Conservation (phyloP, 1,284 basidiomycete species). For the Rhodotorula glutinis region DNA sequence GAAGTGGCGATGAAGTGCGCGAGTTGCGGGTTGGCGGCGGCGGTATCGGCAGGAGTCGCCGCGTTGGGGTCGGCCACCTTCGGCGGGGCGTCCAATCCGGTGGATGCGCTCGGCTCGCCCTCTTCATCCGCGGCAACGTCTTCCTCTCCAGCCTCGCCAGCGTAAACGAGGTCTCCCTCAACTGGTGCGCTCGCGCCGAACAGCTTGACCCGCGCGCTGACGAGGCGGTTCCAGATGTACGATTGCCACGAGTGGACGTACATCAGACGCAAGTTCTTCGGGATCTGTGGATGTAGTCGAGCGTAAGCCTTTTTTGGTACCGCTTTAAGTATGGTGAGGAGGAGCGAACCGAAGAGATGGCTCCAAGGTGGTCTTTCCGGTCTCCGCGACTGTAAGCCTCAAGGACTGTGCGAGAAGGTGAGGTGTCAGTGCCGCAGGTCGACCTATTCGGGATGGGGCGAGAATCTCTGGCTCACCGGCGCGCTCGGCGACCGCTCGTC, state of each 20-base stretch:
- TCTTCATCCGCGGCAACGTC: constrained; percentile 49
- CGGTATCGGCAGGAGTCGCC: constrained; percentile 20
- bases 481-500: constrained; percentile 85
- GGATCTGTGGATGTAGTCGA: constrained; percentile 62
- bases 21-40: constrained; percentile 21
- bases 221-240: constrained; percentile 96
- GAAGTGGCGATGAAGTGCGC: constrained; percentile 35
- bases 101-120: constrained; percentile 40
- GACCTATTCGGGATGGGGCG: neutral
- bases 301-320: neutral
- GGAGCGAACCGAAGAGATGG: constrained; percentile 70
- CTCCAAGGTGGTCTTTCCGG: constrained; percentile 78
- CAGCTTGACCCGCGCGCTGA: constrained; percentile 80
- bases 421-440: neutral
- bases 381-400: constrained; percentile 79
- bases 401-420: constrained; percentile 60
- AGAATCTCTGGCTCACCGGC: constrained; percentile 53
- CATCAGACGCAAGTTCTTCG: constrained; percentile 91
- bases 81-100: constrained; percentile 1
- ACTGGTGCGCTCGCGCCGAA: constrained; percentile 73
- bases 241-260: constrained; percentile 99
- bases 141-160: constrained; percentile 50
- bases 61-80: neutral
- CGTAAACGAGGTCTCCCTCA: constrained; percentile 82
- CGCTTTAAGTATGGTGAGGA: neutral